Conservation (phyloP, 2,329 filamentous ascomycete genomes). For the Trichoderma arundinaceum region DNA sequence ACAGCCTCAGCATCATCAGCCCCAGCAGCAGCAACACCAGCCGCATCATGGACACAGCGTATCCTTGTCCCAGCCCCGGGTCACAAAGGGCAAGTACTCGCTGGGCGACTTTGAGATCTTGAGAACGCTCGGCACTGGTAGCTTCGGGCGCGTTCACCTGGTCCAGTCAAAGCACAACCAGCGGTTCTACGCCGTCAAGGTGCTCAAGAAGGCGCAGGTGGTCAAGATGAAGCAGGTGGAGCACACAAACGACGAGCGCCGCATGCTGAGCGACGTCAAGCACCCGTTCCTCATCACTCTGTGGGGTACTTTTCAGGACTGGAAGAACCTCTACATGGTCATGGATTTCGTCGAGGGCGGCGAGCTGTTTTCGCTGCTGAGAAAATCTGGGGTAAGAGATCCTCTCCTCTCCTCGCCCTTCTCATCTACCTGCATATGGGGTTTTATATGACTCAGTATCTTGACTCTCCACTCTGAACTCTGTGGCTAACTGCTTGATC, state of each 20-base stretch:
- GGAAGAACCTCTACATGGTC: conserved; percentile 97
- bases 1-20: conserved; percentile 38
- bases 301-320: conserved; percentile 98
- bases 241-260: conserved; percentile 96
- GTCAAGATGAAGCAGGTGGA: conserved; percentile 99
- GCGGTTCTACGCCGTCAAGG: conserved; percentile 97
- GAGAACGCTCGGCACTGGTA: conserved; percentile 92
- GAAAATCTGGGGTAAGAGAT: conserved; percentile 79
- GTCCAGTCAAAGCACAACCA: conserved; percentile 98
- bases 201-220: conserved; percentile 96
- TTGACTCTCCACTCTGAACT: background rate
- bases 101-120: conserved; percentile 87
- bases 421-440: no score
- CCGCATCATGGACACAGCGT: conserved; percentile 44
- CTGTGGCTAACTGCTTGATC: background rate
- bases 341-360: conserved; percentile 99
- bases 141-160: conserved; percentile 93
- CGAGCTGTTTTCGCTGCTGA: conserved; percentile 91
- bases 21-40: conserved; percentile 42
- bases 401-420: background rate
- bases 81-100: conserved; percentile 97
- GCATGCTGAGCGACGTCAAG: conserved; percentile 95
- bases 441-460: background rate
- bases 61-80: conserved; percentile 55
- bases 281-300: conserved; percentile 97